Percentiles rank a stretch among this genome's conserved stretches.
Conservation (phyloP, 2,329 filamentous ascomycete genomes). For the Falciphora oryzae region DNA sequence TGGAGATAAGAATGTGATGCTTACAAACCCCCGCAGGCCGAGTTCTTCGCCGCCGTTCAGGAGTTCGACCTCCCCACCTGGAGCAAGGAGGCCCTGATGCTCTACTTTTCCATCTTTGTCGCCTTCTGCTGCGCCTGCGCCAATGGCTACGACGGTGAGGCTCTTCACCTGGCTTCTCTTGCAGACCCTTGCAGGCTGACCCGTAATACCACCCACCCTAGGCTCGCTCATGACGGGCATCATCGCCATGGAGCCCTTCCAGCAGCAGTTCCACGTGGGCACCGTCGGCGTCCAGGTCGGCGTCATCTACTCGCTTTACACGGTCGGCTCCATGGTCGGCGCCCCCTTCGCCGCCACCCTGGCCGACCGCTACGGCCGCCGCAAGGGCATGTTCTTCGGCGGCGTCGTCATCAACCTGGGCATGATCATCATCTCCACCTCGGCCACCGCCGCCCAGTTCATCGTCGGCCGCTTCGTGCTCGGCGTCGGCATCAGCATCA, state of each 20-base stretch:
- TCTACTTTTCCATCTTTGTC: slow-evolving; percentile 40
- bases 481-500: slow-evolving; percentile 39
- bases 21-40: slow-evolving; percentile 29
- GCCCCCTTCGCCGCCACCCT: slow-evolving; percentile 61
- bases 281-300: slow-evolving; percentile 33
- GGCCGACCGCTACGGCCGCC: slow-evolving; percentile 38
- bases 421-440: slow-evolving; percentile 35
- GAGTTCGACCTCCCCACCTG: slow-evolving; percentile 37
- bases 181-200: too few relatives aligned
- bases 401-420: slow-evolving; percentile 39
- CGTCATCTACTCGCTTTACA: slow-evolving; percentile 41
- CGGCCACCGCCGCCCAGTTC: slow-evolving; percentile 32
- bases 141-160: slow-evolving; percentile 39
- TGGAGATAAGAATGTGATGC: neutral
- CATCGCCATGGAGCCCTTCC: slow-evolving; percentile 38
- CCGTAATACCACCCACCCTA: neutral
- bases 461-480: slow-evolving; percentile 42
- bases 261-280: slow-evolving; percentile 32
- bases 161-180: too few relatives aligned
- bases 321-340: slow-evolving; percentile 85
- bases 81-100: slow-evolving; percentile 34
- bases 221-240: slow-evolving; percentile 38
- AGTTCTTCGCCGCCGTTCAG: slow-evolving; percentile 39
- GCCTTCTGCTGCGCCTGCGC: slow-evolving; percentile 41
- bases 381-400: slow-evolving; percentile 39